These are phyloP conservation scores for Brassica incana DNA, from an alignment of 345 rosid species.

Conservation along the genomic window DNA sequence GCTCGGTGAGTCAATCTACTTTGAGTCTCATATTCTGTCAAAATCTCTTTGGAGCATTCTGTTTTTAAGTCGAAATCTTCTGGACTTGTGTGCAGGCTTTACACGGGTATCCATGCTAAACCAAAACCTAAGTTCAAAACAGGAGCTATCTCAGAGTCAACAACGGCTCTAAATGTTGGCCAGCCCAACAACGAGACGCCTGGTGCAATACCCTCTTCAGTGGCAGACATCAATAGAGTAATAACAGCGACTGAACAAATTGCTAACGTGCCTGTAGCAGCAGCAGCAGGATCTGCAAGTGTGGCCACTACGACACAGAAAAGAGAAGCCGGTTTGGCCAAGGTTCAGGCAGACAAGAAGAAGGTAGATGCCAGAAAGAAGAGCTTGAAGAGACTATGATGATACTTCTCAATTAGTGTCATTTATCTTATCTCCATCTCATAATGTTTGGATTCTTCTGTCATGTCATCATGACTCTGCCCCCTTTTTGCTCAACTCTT, in stretches of 20 bases:
- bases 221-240: constrained; percentile 54
- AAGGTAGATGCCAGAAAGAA: constrained; percentile 28
- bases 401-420: too few species aligned
- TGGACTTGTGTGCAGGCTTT: constrained; percentile 57
- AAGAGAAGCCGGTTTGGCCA: constrained; percentile 64
- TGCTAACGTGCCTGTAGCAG: constrained; percentile 20
- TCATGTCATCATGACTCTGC: too few species aligned
- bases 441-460: too few species aligned
- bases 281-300: constrained; percentile 41
- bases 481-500: too few species aligned
- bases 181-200: constrained; percentile 60
- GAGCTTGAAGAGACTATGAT: too few species aligned
- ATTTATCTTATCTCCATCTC: too few species aligned
- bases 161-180: constrained; percentile 73
- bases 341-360: constrained; percentile 81
- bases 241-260: constrained; percentile 43
- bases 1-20: constrained; percentile 63
- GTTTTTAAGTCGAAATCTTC: neutral
- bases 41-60: neutral
- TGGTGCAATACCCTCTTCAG: constrained; percentile 47
- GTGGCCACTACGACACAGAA: constrained; percentile 45
- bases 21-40: constrained; percentile 8
- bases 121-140: constrained; percentile 82
- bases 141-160: constrained; percentile 90
- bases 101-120: constrained; percentile 91